phyloP scores from a whole-genome alignment of 2,329 filamentous ascomycete species.

The Colletotrichum musae region DNA sequence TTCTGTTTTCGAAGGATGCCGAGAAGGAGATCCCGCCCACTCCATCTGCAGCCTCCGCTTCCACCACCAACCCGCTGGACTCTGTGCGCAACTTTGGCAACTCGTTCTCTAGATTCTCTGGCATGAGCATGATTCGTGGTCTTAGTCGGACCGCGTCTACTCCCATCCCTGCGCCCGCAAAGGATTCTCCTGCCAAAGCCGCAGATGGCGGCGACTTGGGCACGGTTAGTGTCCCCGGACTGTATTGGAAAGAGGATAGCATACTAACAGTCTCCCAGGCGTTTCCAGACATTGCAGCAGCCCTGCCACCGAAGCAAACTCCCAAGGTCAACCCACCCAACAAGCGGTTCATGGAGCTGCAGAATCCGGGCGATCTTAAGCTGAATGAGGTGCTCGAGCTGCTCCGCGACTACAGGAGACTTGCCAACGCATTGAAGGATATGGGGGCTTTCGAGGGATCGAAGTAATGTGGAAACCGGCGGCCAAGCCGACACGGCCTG shows the following conservation, averaged over 20 bases:
- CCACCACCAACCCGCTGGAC: conserved; percentile 67
- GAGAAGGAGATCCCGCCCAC: conserved; percentile 51
- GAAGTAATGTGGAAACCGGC: conserved; percentile 45
- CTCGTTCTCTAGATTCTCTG: conserved; percentile 82
- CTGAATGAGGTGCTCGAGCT: conserved; percentile 82
- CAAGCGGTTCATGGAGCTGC: conserved; percentile 79
- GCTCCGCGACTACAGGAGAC: conserved; percentile 80
- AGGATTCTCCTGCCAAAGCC: conserved; percentile 50
- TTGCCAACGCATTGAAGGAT: conserved; percentile 76
- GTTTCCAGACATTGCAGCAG: conserved; percentile 71
- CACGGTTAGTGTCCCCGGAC: conserved; percentile 58
- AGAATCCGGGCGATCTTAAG: conserved; percentile 78
- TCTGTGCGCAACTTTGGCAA: conserved; percentile 86
- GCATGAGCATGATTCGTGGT: conserved; percentile 81
- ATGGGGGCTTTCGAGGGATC: conserved; percentile 70
- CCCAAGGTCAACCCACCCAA: conserved; percentile 76
- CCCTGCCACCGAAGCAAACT: conserved; percentile 67
- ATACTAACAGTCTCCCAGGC: conserved; percentile 57
- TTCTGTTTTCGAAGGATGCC: conserved; percentile 63
- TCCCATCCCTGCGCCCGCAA: conserved; percentile 48
- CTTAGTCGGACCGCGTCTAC: conserved; percentile 75
- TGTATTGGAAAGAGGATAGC: not conserved
- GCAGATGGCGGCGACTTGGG: conserved; percentile 70
- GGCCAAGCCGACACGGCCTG: not conserved
- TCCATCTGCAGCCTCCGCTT: conserved; percentile 26